phyloP scores from a whole-genome alignment of 129 eudicot genomes.

The Smallanthus sonchifolius region DNA sequence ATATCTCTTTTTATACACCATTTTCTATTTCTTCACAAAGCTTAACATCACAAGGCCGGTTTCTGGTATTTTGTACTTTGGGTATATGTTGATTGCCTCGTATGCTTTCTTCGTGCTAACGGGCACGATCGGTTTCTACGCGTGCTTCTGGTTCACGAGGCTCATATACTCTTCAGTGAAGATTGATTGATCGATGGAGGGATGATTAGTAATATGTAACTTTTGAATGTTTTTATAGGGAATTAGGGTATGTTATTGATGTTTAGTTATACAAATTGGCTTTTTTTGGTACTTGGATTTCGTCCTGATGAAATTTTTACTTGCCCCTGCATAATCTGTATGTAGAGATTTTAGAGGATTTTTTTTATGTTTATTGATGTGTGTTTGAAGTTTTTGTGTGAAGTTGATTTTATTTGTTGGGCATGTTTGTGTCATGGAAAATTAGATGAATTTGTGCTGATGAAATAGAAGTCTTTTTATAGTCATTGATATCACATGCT shows the following conservation, averaged over 20 bases:
- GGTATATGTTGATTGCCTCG: slow-evolving; percentile 71
- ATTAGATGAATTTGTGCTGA: neutral
- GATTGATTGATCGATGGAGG: slow-evolving; percentile 22
- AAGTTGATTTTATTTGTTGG: neutral
- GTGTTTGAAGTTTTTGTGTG: neutral
- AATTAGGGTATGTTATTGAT: slow-evolving; percentile 29
- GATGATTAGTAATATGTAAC: slow-evolving; percentile 5
- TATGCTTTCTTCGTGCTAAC: slow-evolving; percentile 70
- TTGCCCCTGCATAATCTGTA: slow-evolving; percentile 23
- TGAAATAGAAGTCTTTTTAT: no score
- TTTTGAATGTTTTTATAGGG: slow-evolving; percentile 24
- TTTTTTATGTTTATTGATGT: neutral
- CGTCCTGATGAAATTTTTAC: neutral
- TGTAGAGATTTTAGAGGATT: slow-evolving; percentile 31
- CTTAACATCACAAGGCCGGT: slow-evolving; percentile 64
- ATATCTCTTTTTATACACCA: slow-evolving; percentile 61
- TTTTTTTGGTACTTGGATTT: slow-evolving; percentile 27
- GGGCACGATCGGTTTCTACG: slow-evolving; percentile 69
- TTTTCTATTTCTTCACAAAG: slow-evolving; percentile 71
- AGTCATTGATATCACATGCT: no score
- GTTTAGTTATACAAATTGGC: slow-evolving; percentile 33
- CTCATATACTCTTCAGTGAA: slow-evolving; percentile 75
- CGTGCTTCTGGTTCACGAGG: slow-evolving; percentile 83
- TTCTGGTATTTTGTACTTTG: slow-evolving; percentile 68
- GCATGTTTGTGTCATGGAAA: neutral